Base-by-base conservation (phyloP, 257 asterid species). In the Primulina huaijiensis region DNA sequence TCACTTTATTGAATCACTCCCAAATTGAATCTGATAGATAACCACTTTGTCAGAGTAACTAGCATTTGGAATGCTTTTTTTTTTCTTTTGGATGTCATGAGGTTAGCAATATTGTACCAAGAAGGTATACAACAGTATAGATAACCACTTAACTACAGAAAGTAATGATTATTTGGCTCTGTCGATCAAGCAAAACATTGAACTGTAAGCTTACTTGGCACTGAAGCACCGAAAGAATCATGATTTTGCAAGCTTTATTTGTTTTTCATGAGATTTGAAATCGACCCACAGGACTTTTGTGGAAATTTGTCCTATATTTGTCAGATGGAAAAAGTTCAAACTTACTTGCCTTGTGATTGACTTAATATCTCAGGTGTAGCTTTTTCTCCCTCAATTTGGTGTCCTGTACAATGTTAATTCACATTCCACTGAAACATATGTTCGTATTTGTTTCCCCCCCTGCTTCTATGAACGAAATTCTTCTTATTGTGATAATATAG, bases 221-320 rank as follows among this genome's bases (percentile, higher is more conserved):
- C 6, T 43, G 72, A 71, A 70, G 74, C 57, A 62, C 60, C 66
- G 29, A 55, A 58, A 60, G 67, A 10, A 10, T 60, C n/a, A 55
- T 62, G 21, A 38, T 53, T 55, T 70, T 50, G 56, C 67, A 37
- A 46, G 57, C 53, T 38, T 55, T 71, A 27, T 58, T 31, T 62
- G 65, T 68, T 30, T 68, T 30, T 21, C 43, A 53, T 64, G 2
- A 17, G 46, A 60, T 25, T 72, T 56, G 62, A 63, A 43, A 16
- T 65, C 63, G 52, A 12, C 34, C 38, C 33, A 12, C 43, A 1
- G 8, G 7, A 38, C 38, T 7, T 23, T 30, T 43, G 8, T 23
- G 19, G 38, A 43, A 31, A 27, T 34, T 66, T 60, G 21, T 20
- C 37, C 58, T 55, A 17, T 57, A 37, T 60, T 33, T 16, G 40